Evolutionary conservation across 2,329 filamentous ascomycete genomes (phyloP).

Genomic region (Pseudofabraea citricarpa): DNA sequence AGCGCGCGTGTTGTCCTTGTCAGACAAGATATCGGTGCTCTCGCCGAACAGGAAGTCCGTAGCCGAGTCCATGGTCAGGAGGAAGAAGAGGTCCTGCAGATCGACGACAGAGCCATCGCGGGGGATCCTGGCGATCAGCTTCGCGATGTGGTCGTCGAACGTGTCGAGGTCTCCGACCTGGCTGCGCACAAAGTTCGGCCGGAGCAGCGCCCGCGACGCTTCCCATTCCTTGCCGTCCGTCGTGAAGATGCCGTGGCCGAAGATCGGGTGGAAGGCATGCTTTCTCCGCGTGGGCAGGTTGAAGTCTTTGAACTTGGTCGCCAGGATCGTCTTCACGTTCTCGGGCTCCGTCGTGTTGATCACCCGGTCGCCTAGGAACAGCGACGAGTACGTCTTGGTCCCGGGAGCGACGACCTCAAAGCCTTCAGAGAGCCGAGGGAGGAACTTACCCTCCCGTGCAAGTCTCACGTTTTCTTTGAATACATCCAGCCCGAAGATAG

Average conservation of each 20-base stretch:
- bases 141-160: conserved; percentile 55
- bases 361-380: not conserved
- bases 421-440: conserved; percentile 28
- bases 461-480: conserved; percentile 35
- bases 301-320: conserved; percentile 52
- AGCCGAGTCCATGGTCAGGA: conserved; percentile 60
- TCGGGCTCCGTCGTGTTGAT: conserved; percentile 38
- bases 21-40: conserved; percentile 39
- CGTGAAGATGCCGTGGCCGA: conserved; percentile 53
- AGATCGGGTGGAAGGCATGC: conserved; percentile 37
- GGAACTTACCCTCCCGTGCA: conserved; percentile 30
- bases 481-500: conserved; percentile 47
- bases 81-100: conserved; percentile 58
- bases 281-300: conserved; percentile 41
- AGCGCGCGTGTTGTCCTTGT: conserved; percentile 9
- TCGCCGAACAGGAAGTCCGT: conserved; percentile 65
- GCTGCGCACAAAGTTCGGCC: conserved; percentile 47
- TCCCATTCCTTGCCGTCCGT: conserved; percentile 49
- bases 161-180: conserved; percentile 45
- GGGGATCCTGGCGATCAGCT: conserved; percentile 55
- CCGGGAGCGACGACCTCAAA: conserved; percentile 21
- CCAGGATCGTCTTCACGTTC: conserved; percentile 53
- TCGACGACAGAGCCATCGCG: conserved; percentile 49
- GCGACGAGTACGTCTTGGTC: conserved; percentile 1
- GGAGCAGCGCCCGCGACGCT: conserved; percentile 45